Evolutionary conservation across 148 eudicot species (phyloP), one percentile per base, ranked within the genome.

Genomic region (Rhododendron henanense): DNA sequence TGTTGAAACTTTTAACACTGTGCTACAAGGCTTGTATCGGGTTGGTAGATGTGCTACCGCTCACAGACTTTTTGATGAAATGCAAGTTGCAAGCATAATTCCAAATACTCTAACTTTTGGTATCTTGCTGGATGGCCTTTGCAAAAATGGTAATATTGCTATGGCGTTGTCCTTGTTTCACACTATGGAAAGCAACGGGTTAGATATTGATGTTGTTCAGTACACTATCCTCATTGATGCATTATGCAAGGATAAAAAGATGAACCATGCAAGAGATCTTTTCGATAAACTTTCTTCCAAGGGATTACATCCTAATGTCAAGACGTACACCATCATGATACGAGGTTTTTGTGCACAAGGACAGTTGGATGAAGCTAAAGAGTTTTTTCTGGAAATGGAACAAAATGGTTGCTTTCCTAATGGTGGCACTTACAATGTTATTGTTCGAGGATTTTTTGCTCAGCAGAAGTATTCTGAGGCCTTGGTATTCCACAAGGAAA

Each of bases 141-240:
- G 82, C 47, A 85, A 39, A 55, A 78, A 63, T 39, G 74, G 61
- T 19, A 50, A 37, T 28, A 44, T 79, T 53, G 6, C n/a, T 33
- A 3, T 23, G 33, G 74, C 83, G 5, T 77, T 59, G n/a, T 25
- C 82, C 5, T 28, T 55, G n/a, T 79, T 55, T 61, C 23, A n/a
- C 5, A 16, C 35, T 10, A 47, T 59, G 44, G 57, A 77, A 47
- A 21, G 28, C 51, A 74, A 78, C 0, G 35, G 75, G 39, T 63
- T 85, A 10, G 21, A 45, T 50, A 18, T 28, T 39, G 25, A 61
- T 79, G 37, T 85, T 57, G 67, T 75, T 59, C 55, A 2, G 5
- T 75, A 85, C 31, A 85, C 3, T 18, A 28, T 79, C n/a, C 37
- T 85, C 4, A 79, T 85, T 59, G 25, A 78, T 79, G 83, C 83